phyloP scores from a whole-genome alignment of 371 early-diverging fungal genomes.

The Rhizopus arrhizus region DNA sequence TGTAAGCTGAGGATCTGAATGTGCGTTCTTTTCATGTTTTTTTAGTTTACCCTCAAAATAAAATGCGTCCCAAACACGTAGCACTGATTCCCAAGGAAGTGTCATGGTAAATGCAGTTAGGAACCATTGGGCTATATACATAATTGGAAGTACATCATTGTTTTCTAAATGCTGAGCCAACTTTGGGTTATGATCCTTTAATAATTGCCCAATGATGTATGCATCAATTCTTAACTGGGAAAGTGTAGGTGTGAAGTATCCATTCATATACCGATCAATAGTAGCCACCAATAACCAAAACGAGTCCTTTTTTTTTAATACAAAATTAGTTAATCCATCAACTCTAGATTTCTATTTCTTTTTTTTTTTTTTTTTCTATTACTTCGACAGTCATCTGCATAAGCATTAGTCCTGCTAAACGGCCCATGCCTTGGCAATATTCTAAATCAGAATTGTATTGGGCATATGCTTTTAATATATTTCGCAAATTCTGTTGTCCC shows the following conservation, averaged over 20 bases:
- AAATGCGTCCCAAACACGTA: constrained; percentile 94
- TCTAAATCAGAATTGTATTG: constrained; percentile 88
- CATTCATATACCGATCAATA: constrained; percentile 74
- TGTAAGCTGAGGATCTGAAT: background rate
- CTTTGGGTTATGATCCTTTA: constrained; percentile 72
- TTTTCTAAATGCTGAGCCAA: constrained; percentile 74
- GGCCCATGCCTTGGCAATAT: constrained; percentile 97
- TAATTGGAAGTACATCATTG: constrained; percentile 81
- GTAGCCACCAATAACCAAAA: constrained; percentile 89
- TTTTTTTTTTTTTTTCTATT: constrained; percentile 6
- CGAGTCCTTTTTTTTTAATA: constrained; percentile 54
- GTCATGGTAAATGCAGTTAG: constrained; percentile 89
- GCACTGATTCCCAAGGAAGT: constrained; percentile 88
- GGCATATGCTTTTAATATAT: constrained; percentile 84
- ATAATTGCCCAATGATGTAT: constrained; percentile 78
- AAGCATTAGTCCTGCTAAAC: constrained; percentile 87
- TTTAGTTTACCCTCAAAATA: constrained; percentile 69
- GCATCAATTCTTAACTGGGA: constrained; percentile 82
- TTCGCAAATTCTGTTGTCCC: constrained; percentile 71
- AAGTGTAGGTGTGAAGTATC: constrained; percentile 78
- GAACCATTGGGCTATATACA: constrained; percentile 94
- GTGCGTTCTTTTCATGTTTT: background rate
- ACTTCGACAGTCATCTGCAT: constrained; percentile 85
- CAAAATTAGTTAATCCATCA: background rate
- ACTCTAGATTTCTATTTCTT: background rate